These are phyloP conservation scores for Arctium minus DNA, from an alignment of 129 eudicot species.

Conservation along the genomic window DNA sequence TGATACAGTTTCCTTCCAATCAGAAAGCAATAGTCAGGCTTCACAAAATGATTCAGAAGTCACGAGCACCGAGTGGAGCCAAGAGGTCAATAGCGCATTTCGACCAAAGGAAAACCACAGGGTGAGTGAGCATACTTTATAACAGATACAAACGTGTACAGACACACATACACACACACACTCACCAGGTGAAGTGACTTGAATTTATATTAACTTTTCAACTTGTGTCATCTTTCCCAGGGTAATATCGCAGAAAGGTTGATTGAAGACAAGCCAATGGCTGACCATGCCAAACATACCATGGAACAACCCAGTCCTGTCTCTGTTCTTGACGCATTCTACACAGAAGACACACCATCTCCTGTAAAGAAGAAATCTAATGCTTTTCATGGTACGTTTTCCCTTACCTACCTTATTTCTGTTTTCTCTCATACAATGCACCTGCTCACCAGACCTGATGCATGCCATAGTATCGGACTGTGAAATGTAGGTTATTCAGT, in stretches of 20 bases:
- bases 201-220: background rate
- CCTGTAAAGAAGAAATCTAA: slow-evolving; percentile 76
- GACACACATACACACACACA: slow-evolving; percentile 8
- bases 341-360: slow-evolving; percentile 76
- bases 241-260: slow-evolving; percentile 39
- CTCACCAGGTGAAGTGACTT: background rate
- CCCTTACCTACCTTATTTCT: background rate
- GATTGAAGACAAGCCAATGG: slow-evolving; percentile 37
- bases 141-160: background rate
- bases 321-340: slow-evolving; percentile 87
- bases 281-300: slow-evolving; percentile 42
- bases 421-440: background rate
- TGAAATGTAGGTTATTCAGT: too few relatives aligned
- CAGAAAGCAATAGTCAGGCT: slow-evolving; percentile 61
- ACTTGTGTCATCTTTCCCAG: slow-evolving; percentile 31
- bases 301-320: slow-evolving; percentile 93
- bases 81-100: slow-evolving; percentile 31
- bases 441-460: background rate
- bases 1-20: slow-evolving; percentile 58
- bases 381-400: slow-evolving; percentile 55
- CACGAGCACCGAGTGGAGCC: slow-evolving; percentile 40
- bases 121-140: slow-evolving; percentile 26
- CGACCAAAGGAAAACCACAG: slow-evolving; percentile 33
- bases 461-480: too few relatives aligned
- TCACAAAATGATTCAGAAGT: slow-evolving; percentile 53